Evolutionary conservation across 257 asterid species (phyloP), one percentile per base, ranked within the genome.

Genomic region (Petunia axillaris): DNA sequence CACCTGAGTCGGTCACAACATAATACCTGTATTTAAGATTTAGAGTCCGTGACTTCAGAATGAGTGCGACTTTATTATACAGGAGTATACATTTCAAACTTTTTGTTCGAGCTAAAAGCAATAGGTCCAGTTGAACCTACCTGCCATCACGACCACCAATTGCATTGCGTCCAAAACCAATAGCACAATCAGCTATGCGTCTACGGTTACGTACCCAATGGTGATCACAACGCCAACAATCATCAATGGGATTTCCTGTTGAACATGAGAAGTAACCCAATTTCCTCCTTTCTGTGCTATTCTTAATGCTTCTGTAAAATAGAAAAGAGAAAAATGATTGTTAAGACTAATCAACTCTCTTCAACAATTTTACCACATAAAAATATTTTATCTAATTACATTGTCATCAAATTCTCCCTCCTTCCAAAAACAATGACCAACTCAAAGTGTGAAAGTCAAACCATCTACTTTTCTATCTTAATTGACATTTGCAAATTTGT

Each of bases 81-180:
- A 25, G 25, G 25, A 25, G 57, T 10, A 2, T 2, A 52, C 5
- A 10, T 71, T 38, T 64, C 5, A 37, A 2, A 25, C 25, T 2
- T 38, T 38, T 11, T 5, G 2, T 11, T 37, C 6, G 2, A 5
- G 3, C 41, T 66, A 0, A 66, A 66, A 39, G 50, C 8, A 8
- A 9, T 9, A 3, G 43, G 36, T 36, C 13, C 15, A 1, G n/a
- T 63, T 63, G 44, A 64, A 64, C 74, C 2, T 73, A 73, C 78
- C 88, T 80, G 5, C 98, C 98, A 81, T 91, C 95, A 2, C 97
- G 87, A 13, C 98, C 98, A 41, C 98, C 98, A 1, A 90, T 81
- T 16, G 98, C 95, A 36, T 89, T 93, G 63, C 97, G 95, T 0
- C 98, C 98, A 50, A 95, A 95, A 5, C 98, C 98, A 10, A 93